Percentiles rank a stretch among this genome's conserved stretches.
These are phyloP conservation scores for Rhamnella rubrinervis DNA, from an alignment of 331 rosid species.

Conservation along the genomic window DNA sequence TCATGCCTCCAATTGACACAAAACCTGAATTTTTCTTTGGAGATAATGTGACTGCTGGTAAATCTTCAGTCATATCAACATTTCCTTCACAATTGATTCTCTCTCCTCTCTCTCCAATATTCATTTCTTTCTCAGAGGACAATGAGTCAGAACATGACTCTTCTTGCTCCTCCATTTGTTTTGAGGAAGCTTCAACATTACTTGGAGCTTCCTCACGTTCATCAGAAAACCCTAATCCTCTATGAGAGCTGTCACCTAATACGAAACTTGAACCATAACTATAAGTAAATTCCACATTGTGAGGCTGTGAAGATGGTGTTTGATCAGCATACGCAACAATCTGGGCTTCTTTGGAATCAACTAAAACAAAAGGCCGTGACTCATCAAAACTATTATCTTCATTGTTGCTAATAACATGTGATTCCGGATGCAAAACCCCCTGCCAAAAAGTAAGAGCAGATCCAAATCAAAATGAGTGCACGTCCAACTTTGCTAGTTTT, in stretches of 20 bases:
- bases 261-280: constrained; percentile 56
- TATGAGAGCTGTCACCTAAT: constrained; percentile 75
- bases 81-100: constrained; percentile 32
- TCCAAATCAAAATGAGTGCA: constrained; percentile 10
- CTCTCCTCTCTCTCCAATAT: constrained; percentile 39
- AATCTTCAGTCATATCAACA: constrained; percentile 41
- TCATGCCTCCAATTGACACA: constrained; percentile 81
- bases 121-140: constrained; percentile 44
- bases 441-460: constrained; percentile 30
- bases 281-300: constrained; percentile 48
- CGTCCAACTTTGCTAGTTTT: constrained; percentile 5
- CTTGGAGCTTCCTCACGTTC: constrained; percentile 52
- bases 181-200: constrained; percentile 39
- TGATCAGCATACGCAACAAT: constrained; percentile 46
- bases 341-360: constrained; percentile 42
- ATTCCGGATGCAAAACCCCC: constrained; percentile 41
- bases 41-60: constrained; percentile 25
- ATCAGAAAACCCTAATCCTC: constrained; percentile 73
- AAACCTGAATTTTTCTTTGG: constrained; percentile 71
- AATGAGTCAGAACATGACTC: constrained; percentile 42
- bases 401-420: constrained; percentile 15
- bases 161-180: constrained; percentile 43
- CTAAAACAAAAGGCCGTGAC: constrained; percentile 44
- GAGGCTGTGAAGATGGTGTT: constrained; percentile 50
- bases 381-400: constrained; percentile 34